Percentiles rank a stretch among this genome's conserved stretches.
phyloP scores from a whole-genome alignment of 2,329 filamentous ascomycete genomes.

The Albophoma yamanashiensis region DNA sequence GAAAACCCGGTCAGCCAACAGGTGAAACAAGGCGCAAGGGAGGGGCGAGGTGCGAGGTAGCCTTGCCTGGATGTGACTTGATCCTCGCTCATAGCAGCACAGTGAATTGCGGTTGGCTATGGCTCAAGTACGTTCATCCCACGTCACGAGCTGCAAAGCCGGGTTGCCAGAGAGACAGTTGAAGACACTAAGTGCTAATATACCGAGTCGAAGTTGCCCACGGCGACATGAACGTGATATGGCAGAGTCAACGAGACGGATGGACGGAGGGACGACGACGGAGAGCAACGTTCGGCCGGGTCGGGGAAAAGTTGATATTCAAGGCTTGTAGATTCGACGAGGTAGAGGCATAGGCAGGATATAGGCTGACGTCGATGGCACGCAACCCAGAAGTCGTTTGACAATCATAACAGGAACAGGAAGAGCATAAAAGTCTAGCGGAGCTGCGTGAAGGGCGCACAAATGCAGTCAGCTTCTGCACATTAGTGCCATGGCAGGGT shows the following conservation, averaged over 20 bases:
- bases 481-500: not conserved
- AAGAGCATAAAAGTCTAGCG: constrained; percentile 1
- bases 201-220: not conserved
- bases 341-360: not conserved
- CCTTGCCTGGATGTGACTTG: constrained; percentile 43
- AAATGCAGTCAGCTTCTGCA: constrained; percentile 1
- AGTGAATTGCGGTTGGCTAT: constrained; percentile 11
- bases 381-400: not conserved
- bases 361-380: not conserved
- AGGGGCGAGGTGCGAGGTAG: not conserved
- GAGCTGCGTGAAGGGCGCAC: constrained; percentile 3
- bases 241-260: not conserved
- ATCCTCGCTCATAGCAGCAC: constrained; percentile 53
- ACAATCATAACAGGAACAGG: constrained; percentile 1
- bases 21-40: constrained; percentile 2
- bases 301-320: not conserved
- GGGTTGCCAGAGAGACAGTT: constrained; percentile 1
- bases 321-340: not conserved
- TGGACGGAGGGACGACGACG: not conserved
- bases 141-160: constrained; percentile 3
- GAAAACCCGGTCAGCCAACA: constrained; percentile 22
- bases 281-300: not conserved
- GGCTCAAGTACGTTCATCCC: constrained; percentile 8
- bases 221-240: not conserved
- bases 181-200: not conserved